phyloP scores from a whole-genome alignment of 2,329 filamentous ascomycete species.

The Ophiostoma sp. region DNA sequence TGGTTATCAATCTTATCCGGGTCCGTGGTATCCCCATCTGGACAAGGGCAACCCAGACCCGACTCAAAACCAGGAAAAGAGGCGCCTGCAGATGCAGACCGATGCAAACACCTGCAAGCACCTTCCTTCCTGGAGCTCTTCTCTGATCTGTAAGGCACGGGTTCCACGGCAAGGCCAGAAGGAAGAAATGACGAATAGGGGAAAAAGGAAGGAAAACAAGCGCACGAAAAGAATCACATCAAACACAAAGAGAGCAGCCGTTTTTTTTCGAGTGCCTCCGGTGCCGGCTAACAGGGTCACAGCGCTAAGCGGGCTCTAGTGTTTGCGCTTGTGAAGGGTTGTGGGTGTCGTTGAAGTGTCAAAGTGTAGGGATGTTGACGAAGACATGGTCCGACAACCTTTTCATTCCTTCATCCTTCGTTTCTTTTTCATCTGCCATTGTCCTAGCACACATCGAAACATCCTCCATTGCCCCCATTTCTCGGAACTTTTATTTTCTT shows the following conservation, averaged over 20 bases:
- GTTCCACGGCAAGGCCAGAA: neutral
- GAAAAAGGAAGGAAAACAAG: neutral
- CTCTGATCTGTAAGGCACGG: neutral
- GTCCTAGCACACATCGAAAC: neutral
- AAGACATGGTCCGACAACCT: neutral
- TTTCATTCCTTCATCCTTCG: neutral
- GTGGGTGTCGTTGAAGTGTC: neutral
- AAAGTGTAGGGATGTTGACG: neutral
- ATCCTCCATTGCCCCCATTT: neutral
- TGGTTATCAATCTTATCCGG: neutral
- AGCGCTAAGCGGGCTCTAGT: neutral
- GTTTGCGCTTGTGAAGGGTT: neutral
- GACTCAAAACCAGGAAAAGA: neutral
- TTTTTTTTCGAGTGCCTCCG: neutral
- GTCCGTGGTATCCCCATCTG: neutral
- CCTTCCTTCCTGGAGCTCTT: neutral
- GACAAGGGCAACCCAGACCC: neutral
- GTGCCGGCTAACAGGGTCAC: neutral
- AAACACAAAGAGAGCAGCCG: neutral
- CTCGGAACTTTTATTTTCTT: neutral
- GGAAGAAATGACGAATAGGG: neutral
- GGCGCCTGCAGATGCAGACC: neutral
- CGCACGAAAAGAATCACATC: neutral
- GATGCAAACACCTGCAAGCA: neutral
- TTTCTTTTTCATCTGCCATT: neutral